Evolutionary conservation across 2,329 filamentous ascomycete species (phyloP).

Genomic region (Trichoderma breve): DNA sequence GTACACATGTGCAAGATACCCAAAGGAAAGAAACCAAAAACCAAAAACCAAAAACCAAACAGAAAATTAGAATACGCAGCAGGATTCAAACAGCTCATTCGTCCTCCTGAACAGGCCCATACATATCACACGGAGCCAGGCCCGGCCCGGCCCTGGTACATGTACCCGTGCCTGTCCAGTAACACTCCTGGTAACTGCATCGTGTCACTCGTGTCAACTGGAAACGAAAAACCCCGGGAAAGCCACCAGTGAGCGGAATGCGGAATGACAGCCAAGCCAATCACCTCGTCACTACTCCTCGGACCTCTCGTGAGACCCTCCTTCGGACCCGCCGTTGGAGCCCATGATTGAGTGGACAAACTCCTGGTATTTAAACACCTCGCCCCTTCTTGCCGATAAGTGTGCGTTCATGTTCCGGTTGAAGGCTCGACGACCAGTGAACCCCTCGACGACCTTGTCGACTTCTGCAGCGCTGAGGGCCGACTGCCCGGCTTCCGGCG

Average conservation of each 20-base stretch:
- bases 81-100: not conserved
- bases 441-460: conserved; percentile 82
- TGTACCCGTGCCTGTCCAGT: not conserved
- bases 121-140: not conserved
- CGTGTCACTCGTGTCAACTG: conserved; percentile 15
- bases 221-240: conserved; percentile 1
- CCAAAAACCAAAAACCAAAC: not conserved
- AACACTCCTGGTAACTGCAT: conserved; percentile 1
- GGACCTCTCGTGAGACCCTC: conserved; percentile 29
- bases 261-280: not conserved
- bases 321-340: conserved; percentile 41
- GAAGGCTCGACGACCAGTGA: conserved; percentile 80
- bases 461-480: conserved; percentile 70
- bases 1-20: conserved; percentile 4
- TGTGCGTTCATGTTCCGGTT: conserved; percentile 58
- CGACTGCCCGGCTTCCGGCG: conserved; percentile 68
- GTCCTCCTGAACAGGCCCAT: not conserved
- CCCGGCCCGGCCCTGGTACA: not conserved
- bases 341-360: conserved; percentile 74
- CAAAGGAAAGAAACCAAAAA: not conserved
- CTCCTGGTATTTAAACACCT: conserved; percentile 91
- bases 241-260: conserved; percentile 1
- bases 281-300: conserved; percentile 24
- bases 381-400: conserved; percentile 63
- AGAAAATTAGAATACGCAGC: not conserved